Evolutionary conservation across 1,284 basidiomycete genomes (phyloP).

Genomic region (Ceraceosorus guamensis): DNA sequence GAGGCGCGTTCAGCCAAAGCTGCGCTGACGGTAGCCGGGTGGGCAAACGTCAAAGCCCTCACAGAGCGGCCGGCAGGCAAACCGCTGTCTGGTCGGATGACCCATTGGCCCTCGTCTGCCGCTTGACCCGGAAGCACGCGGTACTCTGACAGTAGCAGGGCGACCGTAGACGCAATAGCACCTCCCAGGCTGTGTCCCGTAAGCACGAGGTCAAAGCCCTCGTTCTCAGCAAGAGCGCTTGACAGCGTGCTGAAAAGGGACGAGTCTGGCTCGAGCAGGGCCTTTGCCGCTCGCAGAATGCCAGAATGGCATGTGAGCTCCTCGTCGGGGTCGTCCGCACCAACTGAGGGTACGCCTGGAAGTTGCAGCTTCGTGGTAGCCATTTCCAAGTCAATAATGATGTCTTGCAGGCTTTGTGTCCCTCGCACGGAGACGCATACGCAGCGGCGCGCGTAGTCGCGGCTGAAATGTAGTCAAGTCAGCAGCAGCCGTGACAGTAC

Average conservation of each 20-base stretch:
- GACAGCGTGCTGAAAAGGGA: slow-evolving; percentile 33
- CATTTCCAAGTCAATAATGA: slow-evolving; percentile 46
- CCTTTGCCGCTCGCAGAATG: slow-evolving; percentile 40
- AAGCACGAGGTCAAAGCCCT: slow-evolving; percentile 41
- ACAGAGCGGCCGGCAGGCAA: slow-evolving; percentile 36
- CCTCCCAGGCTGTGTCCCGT: slow-evolving; percentile 45
- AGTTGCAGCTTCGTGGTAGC: slow-evolving; percentile 38
- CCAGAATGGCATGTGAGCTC: slow-evolving; percentile 39
- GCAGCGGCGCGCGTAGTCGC: slow-evolving; percentile 38
- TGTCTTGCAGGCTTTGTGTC: slow-evolving; percentile 45
- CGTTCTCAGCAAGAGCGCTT: slow-evolving; percentile 33
- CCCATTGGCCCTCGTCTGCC: slow-evolving; percentile 26
- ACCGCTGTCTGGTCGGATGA: slow-evolving; percentile 29
- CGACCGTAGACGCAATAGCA: slow-evolving; percentile 42
- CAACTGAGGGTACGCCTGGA: slow-evolving; percentile 22
- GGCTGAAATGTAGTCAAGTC: no score
- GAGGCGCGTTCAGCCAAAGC: slow-evolving; percentile 30
- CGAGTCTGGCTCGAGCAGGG: slow-evolving; percentile 31
- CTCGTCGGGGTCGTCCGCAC: slow-evolving; percentile 16
- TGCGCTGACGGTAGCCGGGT: slow-evolving; percentile 40
- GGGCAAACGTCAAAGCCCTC: slow-evolving; percentile 44
- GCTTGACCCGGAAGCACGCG: slow-evolving; percentile 17
- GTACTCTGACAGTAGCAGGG: slow-evolving; percentile 40
- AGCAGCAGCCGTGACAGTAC: no score
- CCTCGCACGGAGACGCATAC: slow-evolving; percentile 44